Evolutionary conservation across 148 eudicot genomes (phyloP), one percentile per base, ranked within the genome.

Genomic region (Persicaria maculosa): DNA sequence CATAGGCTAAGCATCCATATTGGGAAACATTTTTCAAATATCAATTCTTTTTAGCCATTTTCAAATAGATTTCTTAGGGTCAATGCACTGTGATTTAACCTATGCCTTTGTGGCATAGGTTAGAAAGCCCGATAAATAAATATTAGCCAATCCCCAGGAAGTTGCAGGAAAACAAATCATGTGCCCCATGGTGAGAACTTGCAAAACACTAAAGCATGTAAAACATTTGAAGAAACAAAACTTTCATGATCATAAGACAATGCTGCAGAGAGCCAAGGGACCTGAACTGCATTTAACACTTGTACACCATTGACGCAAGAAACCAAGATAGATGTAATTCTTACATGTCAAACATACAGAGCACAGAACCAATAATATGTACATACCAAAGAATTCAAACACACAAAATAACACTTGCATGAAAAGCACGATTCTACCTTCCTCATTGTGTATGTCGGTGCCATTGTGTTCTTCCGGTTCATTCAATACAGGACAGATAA

Each of bases 401-500:
- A 14, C 16, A 4, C 4, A 65, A 62, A 65, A 6, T 16, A 54
- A 16, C 44, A 31, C 25, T 62, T 31, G 44, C 72, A 44, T 7
- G 22, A 75, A 25, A 9, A n/a, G 36, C 6, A 52, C 52, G 70
- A 10, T 43, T 73, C 15, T 90, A 94, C 97, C 98, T 82, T 79
- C 80, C 73, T 83, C 68, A 25, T 57, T 68, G 64, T 62, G 61
- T 78, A 76, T 14, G 67, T 74, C 50, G 72, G 71, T 53, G 52
- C 64, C 85, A 73, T 65, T 72, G 22, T 57, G 78, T 78, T 50
- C 74, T 68, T 81, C 87, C 73, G 72, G 75, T 45, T 88, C 81
- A 77, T 83, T 81, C 72, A 68, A 71, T n/a, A 76, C 50, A 14
- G 92, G 97, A 17, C 93, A 90, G 84, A 91, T 90, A 67, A 94